Conservation (phyloP, 2,329 filamentous ascomycete genomes). For the Pseudogymnoascus sp. region DNA sequence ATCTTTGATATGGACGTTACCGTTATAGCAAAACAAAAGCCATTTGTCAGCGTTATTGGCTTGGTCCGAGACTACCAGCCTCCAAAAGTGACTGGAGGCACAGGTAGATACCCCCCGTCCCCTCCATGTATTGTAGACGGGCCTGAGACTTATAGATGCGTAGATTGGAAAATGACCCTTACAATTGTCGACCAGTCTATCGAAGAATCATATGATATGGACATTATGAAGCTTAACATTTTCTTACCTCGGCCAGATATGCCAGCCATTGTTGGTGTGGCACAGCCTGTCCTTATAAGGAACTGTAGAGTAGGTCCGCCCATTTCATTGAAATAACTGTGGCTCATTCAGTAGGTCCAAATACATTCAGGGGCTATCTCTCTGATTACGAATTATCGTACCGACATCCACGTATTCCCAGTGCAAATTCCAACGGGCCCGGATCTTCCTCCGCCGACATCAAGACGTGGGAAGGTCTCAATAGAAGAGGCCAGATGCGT, state of each 20-base stretch:
- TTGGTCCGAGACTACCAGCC: conserved; percentile 58
- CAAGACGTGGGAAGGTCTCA: background rate
- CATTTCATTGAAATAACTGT: conserved; percentile 12
- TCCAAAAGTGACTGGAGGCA: conserved; percentile 41
- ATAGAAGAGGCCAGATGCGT: background rate
- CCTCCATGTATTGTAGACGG: background rate
- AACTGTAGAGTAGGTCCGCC: conserved; percentile 41
- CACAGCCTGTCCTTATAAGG: conserved; percentile 59
- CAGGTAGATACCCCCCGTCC: conserved; percentile 36
- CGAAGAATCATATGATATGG: conserved; percentile 36
- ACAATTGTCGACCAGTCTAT: conserved; percentile 52
- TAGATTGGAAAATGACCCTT: conserved; percentile 55
- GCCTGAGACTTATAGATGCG: background rate
- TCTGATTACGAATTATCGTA: conserved; percentile 36
- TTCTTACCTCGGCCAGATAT: conserved; percentile 48
- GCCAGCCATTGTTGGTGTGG: conserved; percentile 37
- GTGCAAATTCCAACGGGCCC: conserved; percentile 30
- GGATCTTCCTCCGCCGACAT: conserved; percentile 16
- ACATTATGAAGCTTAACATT: conserved; percentile 42
- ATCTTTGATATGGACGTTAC: conserved; percentile 39
- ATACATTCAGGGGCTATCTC: conserved; percentile 29
- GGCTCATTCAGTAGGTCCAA: conserved; percentile 34
- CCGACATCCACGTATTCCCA: conserved; percentile 39
- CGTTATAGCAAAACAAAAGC: conserved; percentile 20
- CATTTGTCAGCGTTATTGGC: conserved; percentile 55